Conservation (phyloP, 192 early-diverging fungal genomes). For the Geranomyces variabilis region DNA sequence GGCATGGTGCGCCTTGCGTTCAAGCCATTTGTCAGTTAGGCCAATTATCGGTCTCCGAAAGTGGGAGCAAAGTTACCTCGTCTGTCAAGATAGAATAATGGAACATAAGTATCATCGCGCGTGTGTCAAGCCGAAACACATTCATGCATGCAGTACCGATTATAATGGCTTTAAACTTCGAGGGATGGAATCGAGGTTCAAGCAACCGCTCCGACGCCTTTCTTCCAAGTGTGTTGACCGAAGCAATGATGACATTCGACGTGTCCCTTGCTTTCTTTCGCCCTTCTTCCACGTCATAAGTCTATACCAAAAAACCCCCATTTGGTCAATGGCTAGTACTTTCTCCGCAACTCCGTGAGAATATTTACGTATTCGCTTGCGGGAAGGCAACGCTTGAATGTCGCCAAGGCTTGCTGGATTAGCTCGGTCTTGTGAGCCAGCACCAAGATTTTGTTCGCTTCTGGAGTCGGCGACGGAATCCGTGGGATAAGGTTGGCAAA, state of each 20-base stretch:
- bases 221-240: constrained; percentile 9
- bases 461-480: constrained; percentile 61
- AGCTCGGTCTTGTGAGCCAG: constrained; percentile 91
- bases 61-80: neutral
- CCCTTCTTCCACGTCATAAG: constrained; percentile 45
- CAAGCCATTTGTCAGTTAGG: neutral
- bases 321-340: no score
- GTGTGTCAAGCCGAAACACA: neutral
- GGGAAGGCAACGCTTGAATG: constrained; percentile 64
- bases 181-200: constrained; percentile 65
- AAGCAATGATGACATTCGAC: constrained; percentile 74
- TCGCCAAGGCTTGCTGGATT: constrained; percentile 73
- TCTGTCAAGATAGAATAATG: neutral
- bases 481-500: constrained; percentile 79
- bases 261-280: constrained; percentile 53
- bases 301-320: no score
- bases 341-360: neutral
- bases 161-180: constrained; percentile 82
- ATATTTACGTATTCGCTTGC: neutral
- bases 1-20: constrained; percentile 82
- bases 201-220: constrained; percentile 50
- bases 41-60: neutral
- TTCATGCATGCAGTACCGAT: constrained; percentile 66
- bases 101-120: no score
- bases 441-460: constrained; percentile 77